Base-by-base conservation (phyloP, 139 green algal genomes). In the Chlamydomonas applanata region DNA sequence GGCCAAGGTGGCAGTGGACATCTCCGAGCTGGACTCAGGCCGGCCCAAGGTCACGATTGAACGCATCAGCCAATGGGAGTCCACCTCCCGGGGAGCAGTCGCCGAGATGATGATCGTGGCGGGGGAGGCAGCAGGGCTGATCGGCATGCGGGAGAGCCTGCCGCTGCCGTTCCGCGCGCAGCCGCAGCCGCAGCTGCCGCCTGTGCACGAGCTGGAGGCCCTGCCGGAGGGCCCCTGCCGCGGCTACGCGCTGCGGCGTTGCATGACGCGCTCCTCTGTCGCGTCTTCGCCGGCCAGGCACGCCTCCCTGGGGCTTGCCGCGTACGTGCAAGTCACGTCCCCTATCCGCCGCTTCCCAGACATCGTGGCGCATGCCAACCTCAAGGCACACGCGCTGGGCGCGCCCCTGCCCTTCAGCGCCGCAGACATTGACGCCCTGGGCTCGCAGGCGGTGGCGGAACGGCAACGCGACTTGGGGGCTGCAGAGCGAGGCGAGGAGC, bases 101-200 rank as follows among this genome's bases (percentile, higher is more conserved):
- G 81, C 85, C 2, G 92, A 98, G 85, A 89, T 97, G 83, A 98
- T 98, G 94, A 93, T 97, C 40, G 61, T 95, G 72, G 88, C 89
- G n/a, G 86, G 86, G 4, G 83, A 96, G 75, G 87, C 72, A 0
- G 77, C 83, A 22, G 89, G 82, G 0, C 46, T 61, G 27, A 67
- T 92, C 17, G 89, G 87, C 84, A 27, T 63, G 60, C 17, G 33
- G 30, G 13, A 13, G 3, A 25, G 22, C 7, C 53, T 75, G 52
- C 69, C 69, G 3, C 53, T 75, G 53, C 54, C 69, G 9, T 98
- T 95, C 78, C 73, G 93, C n/a, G 63, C 49, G 32, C 78, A 86
- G 72, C 78, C 72, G 9, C n/a, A 36, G 9, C 82, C 86, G 9
- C 17, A 78, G 20, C 81, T 90, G 52, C 85, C 87, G 17, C 25